Evolutionary conservation across 164 flowering plant species (phyloP), one percentile per base, ranked within the genome.

Genomic region (Sedum album): DNA sequence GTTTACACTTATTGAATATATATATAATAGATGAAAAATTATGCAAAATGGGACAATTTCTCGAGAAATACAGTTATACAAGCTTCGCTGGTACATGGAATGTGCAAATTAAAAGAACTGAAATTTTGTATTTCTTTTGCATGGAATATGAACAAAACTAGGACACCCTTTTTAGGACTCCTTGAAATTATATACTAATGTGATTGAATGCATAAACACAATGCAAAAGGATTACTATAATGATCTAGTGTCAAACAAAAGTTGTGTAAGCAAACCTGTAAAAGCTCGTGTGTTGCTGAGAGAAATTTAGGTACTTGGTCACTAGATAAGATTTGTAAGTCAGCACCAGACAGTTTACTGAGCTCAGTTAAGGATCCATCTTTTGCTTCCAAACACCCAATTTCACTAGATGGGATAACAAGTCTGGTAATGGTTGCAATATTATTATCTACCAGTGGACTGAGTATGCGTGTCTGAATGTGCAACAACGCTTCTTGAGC

Each of bases 401-500:
- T 80, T 53, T 95, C 97, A 79, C 80, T 81, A 8, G 91, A 78
- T 46, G 96, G 84, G 35, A 95, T 77, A 73, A 95, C 79, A 65
- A 95, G 72, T 73, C 93, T 83, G 51, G 99, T 95, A 18, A 86
- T 88, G 66, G 91, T 70, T 68, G 88, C 72, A 70, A 89, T 90
- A 66, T 90, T 97, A 68, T 85, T 84, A 67, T 90, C 97, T 18
- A 88, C 87, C 75, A 80, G 73, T 71, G 89, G 88, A 77, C 93
- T 94, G 39, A 88, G 88, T 73, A 95, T 92, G 65, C 82, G 85
- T 72, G 85, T 92, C 77, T 95, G 99, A 71, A 95, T 86, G 75
- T 95, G 98, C 76, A 95, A 72, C 75, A 95, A 79, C 42, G 98
- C 99, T 81, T 95, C 98, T 81, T 95, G 99, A 72, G 99, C 96